Conservation (phyloP, 106 monocot genomes). For the Phalaenopsis aphrodite region DNA sequence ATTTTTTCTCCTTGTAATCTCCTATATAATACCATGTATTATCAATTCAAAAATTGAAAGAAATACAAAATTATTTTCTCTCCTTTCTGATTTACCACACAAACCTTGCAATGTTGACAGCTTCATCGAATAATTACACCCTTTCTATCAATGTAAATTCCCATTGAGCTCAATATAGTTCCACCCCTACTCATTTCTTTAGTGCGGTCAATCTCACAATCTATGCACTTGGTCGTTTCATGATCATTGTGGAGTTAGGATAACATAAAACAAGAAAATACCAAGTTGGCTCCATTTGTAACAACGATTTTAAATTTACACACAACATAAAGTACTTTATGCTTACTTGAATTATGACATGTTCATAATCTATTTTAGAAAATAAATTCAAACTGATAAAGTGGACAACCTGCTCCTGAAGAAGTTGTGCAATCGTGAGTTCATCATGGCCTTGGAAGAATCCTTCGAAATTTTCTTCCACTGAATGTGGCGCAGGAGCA, state of each 20-base stretch:
- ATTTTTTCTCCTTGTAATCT: no score
- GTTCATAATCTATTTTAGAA: not conserved
- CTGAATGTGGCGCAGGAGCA: slow-evolving; percentile 18
- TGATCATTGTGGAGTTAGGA: not conserved
- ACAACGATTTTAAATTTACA: not conserved
- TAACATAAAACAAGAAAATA: not conserved
- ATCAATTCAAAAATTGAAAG: no score
- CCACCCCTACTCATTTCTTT: not conserved
- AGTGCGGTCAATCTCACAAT: not conserved
- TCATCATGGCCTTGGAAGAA: slow-evolving; percentile 31
- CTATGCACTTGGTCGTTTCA: not conserved
- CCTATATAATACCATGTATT: no score
- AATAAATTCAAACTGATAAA: not conserved
- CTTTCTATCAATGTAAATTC: not conserved
- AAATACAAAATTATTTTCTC: no score
- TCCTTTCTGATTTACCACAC: no score
- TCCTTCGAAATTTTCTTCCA: slow-evolving; percentile 61
- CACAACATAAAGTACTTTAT: not conserved
- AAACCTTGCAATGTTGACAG: not conserved
- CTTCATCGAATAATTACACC: not conserved
- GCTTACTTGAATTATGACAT: not conserved
- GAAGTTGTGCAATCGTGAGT: slow-evolving; percentile 30
- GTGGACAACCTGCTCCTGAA: slow-evolving; percentile 61
- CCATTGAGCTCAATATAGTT: not conserved
- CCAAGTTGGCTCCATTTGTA: not conserved